Evolutionary conservation across 257 asterid species (phyloP), one percentile per base, ranked within the genome.

Genomic region (Oldenlandia corymbosa): DNA sequence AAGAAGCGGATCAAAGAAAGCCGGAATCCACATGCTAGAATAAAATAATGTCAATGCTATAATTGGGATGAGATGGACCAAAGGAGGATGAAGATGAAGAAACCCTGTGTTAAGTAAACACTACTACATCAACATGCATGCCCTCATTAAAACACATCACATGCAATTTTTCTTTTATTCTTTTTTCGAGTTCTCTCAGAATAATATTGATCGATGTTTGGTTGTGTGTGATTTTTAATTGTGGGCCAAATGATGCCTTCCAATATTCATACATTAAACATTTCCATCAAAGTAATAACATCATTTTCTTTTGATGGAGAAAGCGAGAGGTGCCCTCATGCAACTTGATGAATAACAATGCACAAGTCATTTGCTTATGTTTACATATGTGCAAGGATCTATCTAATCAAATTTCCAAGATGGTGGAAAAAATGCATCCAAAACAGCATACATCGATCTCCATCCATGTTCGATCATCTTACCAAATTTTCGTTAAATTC

Each of bases 101-200:
- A 51, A 43, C 68, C 51, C 62, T 67, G 23, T 52, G 14, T 51
- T 39, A 43, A 21, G 64, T 64, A 55, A 37, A 43, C 20, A 59
- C n/a, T n/a, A 32, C 24, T 34, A 4, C 9, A 4, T 12, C 23
- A 20, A 34, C 36, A 39, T 49, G 41, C 14, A 50, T 70, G 59
- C 60, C 34, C 27, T 54, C 60, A 73, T 69, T 66, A 62, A 67
- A 67, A 70, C 77, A 70, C 57, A 28, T 52, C 79, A 77, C 79
- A 66, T 73, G 82, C 69, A 50, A 17, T 54, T 59, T 41, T 58
- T 41, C 24, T 12, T 10, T 51, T 8, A 0, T 14, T 26, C 30
- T 21, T 34, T 34, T 34, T 34, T 34, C 39, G 9, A 27, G 53
- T n/a, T n/a, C 14, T 34, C 26, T 48, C 30, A 16, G 68, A 61